A percentile compares a stretch with the other conserved stretches of the same genome.
Conservation (phyloP, 1,284 basidiomycete genomes). For the Ganoderma meredithae region DNA sequence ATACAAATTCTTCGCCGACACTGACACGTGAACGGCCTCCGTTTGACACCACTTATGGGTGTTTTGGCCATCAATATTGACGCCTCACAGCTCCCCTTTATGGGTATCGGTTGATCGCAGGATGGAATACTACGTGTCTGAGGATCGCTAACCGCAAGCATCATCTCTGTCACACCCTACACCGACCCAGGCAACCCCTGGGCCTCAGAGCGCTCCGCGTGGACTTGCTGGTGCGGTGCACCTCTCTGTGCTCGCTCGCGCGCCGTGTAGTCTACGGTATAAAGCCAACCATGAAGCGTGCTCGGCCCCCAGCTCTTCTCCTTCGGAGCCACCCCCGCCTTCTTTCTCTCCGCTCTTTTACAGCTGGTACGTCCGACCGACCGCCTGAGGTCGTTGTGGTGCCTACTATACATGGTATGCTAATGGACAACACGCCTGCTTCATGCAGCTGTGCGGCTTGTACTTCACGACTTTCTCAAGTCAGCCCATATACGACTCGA, state of each 20-base stretch:
- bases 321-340: not conserved
- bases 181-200: not conserved
- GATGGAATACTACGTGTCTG: not conserved
- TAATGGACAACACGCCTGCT: not conserved
- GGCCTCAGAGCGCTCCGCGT: not conserved
- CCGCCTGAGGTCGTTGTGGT: not conserved
- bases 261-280: not conserved
- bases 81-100: not conserved
- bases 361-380: not conserved
- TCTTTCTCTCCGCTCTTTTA: not conserved
- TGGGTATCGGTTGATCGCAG: not conserved
- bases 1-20: not conserved
- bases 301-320: not conserved
- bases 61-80: not conserved
- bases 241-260: not conserved
- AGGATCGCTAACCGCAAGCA: not conserved
- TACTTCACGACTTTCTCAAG: not conserved
- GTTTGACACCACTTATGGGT: not conserved
- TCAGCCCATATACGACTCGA: constrained; percentile 1
- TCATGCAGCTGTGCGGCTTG: not conserved
- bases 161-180: not conserved
- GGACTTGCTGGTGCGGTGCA: not conserved
- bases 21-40: not conserved
- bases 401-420: not conserved
- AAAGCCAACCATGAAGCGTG: not conserved